phyloP scores from a whole-genome alignment of 352 stramenopile genomes.

The Phytophthora sp. region DNA sequence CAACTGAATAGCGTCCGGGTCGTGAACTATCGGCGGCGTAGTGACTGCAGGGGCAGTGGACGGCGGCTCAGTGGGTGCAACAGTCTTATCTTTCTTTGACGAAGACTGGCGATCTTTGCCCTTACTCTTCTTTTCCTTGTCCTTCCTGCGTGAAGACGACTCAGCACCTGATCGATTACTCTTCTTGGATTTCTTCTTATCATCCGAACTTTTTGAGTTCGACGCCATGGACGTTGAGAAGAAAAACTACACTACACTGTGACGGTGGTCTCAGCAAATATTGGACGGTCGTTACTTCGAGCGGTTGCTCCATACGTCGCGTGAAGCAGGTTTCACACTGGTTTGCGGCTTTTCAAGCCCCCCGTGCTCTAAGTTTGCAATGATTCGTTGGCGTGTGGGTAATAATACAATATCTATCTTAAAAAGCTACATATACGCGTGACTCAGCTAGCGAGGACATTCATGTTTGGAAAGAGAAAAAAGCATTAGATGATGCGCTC shows the following conservation, averaged over 20 bases:
- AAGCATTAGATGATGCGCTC: too few species aligned
- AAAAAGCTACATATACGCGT: too few species aligned
- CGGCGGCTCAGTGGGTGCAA: background rate
- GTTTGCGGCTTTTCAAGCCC: too few species aligned
- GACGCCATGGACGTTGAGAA: conserved; percentile 16
- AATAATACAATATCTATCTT: too few species aligned
- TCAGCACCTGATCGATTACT: conserved; percentile 20
- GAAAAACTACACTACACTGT: background rate
- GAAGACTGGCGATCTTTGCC: conserved; percentile 42
- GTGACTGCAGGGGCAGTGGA: background rate
- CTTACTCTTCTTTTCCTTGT: conserved; percentile 43
- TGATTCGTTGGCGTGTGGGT: too few species aligned
- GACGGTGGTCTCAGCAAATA: background rate
- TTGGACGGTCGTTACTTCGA: conserved; percentile 1
- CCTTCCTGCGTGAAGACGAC: conserved; percentile 25
- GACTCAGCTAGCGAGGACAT: too few species aligned
- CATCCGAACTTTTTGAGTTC: conserved; percentile 16
- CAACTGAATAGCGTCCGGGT: conserved; percentile 81
- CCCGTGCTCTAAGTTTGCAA: too few species aligned
- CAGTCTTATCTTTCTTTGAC: conserved; percentile 16
- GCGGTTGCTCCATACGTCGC: conserved; percentile 11
- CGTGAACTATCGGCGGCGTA: conserved; percentile 13
- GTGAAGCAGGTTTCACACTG: background rate
- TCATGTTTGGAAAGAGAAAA: too few species aligned
- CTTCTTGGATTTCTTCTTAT: conserved; percentile 42